A percentile compares a stretch with the other conserved stretches of the same genome.
phyloP scores from a whole-genome alignment of 2,329 filamentous ascomycete genomes.

The Dichotomopilus funicola region DNA sequence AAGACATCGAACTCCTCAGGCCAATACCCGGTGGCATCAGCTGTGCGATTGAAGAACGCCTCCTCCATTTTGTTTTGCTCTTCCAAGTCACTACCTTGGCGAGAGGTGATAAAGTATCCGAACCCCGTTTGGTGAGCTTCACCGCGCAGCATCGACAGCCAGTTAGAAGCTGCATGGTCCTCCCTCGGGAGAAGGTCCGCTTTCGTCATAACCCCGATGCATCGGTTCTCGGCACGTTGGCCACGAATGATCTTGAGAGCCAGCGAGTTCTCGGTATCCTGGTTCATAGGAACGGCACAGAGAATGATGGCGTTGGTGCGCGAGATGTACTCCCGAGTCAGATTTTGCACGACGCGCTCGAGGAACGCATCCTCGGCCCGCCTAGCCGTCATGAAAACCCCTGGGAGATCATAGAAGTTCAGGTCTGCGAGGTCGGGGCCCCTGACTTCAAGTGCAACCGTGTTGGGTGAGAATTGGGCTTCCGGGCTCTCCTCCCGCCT shows the following conservation, averaged over 20 bases:
- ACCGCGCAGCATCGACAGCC: slow-evolving; percentile 57
- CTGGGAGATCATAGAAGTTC: slow-evolving; percentile 80
- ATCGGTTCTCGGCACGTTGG: slow-evolving; percentile 50
- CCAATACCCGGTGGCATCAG: slow-evolving; percentile 36
- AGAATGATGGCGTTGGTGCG: slow-evolving; percentile 68
- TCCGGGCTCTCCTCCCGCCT: slow-evolving; percentile 37
- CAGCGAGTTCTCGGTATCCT: slow-evolving; percentile 68
- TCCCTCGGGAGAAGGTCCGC: slow-evolving; percentile 62
- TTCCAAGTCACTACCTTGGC: slow-evolving; percentile 49
- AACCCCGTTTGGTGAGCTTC: slow-evolving; percentile 57
- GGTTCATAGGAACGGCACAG: slow-evolving; percentile 70
- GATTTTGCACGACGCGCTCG: slow-evolving; percentile 62
- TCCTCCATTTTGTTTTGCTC: slow-evolving; percentile 48
- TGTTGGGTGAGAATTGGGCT: slow-evolving; percentile 74
- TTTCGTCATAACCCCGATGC: slow-evolving; percentile 76
- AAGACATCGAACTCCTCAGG: slow-evolving; percentile 43
- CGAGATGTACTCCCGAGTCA: slow-evolving; percentile 64
- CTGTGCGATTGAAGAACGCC: slow-evolving; percentile 40
- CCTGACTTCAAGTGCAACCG: slow-evolving; percentile 69
- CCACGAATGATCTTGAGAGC: slow-evolving; percentile 59
- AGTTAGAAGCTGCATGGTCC: slow-evolving; percentile 49
- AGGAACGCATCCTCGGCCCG: slow-evolving; percentile 60
- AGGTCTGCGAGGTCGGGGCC: slow-evolving; percentile 65
- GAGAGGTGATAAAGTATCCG: slow-evolving; percentile 75
- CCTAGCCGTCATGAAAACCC: slow-evolving; percentile 66